phyloP scores from a whole-genome alignment of 805 yeast genomes.

The Lachancea quebecensis region DNA sequence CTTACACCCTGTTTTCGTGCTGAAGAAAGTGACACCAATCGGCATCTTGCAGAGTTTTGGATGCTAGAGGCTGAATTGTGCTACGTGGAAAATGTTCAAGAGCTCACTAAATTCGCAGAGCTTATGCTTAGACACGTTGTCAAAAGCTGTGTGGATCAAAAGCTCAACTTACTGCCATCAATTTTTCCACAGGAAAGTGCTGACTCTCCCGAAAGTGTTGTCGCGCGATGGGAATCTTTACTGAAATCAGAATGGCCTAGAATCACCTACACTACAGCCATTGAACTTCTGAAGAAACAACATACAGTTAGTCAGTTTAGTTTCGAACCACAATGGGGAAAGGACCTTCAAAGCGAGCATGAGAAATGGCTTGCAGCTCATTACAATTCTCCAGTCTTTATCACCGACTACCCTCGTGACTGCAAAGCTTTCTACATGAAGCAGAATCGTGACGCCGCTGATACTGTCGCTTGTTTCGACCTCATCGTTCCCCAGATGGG shows the following conservation, averaged over 20 bases:
- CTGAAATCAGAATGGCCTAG: slow-evolving; percentile 50
- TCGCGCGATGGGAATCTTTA: slow-evolving; percentile 56
- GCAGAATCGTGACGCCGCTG: slow-evolving; percentile 32
- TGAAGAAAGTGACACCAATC: slow-evolving; percentile 80
- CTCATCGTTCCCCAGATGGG: slow-evolving; percentile 86
- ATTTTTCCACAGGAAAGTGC: slow-evolving; percentile 15
- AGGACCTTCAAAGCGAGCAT: slow-evolving; percentile 70
- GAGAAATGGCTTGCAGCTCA: slow-evolving; percentile 85
- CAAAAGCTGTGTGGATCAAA: slow-evolving; percentile 23
- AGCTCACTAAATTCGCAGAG: slow-evolving; percentile 63
- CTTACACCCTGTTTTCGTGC: slow-evolving; percentile 91
- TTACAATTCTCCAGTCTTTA: slow-evolving; percentile 72
- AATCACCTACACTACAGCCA: slow-evolving; percentile 71
- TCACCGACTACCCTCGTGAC: slow-evolving; percentile 74
- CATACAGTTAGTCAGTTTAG: slow-evolving; percentile 29
- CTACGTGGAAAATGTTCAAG: slow-evolving; percentile 49
- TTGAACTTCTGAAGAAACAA: slow-evolving; percentile 42
- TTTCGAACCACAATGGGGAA: slow-evolving; percentile 59
- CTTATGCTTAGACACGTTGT: slow-evolving; percentile 54
- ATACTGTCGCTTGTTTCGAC: slow-evolving; percentile 86
- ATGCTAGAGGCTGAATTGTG: slow-evolving; percentile 92
- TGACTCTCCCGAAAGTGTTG: slow-evolving; percentile 28
- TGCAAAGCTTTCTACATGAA: slow-evolving; percentile 94
- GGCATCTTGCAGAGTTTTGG: slow-evolving; percentile 95
- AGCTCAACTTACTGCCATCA: slow-evolving; percentile 18